Evolutionary conservation across 1,139 yeast genomes (phyloP), one percentile per base, ranked within the genome.

Genomic region (Groenewaldozyma auringiensis): DNA sequence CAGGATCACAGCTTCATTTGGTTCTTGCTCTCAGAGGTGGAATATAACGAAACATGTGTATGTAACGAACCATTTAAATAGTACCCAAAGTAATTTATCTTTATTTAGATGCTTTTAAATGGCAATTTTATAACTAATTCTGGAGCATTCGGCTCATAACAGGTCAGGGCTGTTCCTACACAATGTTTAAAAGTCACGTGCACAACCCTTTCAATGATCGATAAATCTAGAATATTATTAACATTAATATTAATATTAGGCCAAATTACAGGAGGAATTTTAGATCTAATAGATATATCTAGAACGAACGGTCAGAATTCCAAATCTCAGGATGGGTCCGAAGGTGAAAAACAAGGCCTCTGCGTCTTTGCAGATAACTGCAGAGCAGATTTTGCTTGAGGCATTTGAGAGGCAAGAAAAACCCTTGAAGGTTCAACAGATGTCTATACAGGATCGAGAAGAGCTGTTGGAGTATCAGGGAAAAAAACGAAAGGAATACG

Each of bases 21-120:
- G 96, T 89, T 17, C 71, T 89, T 59, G 88, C 96, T 1, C 76
- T 89, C 45, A 79, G 96, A 66, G 97, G 97, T 1, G 96, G 96
- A 27, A 25, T 25, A 11, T 25, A 25, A 25, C 11, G 29, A 25
- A 25, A 25, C 6, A 25, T 8, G 6, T 25, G 29, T 11, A 8
- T 8, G 11, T 11, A 25, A 25, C 29, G 29, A 6, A 25, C 29
- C 29, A 8, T 25, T n/a, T n/a, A n/a, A n/a, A n/a, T n/a, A n/a
- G n/a, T n/a, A n/a, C n/a, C n/a, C n/a, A n/a, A n/a, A n/a, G n/a
- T n/a, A n/a, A n/a, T n/a, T n/a, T n/a, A n/a, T n/a, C n/a, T n/a
- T n/a, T n/a, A n/a, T n/a, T n/a, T n/a, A n/a, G n/a, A n/a, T n/a
- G n/a, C n/a, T n/a, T n/a, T n/a, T n/a, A n/a, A n/a, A n/a, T n/a